phyloP scores from a whole-genome alignment of 179 eudicot genomes.

The Dionaea muscipula region DNA sequence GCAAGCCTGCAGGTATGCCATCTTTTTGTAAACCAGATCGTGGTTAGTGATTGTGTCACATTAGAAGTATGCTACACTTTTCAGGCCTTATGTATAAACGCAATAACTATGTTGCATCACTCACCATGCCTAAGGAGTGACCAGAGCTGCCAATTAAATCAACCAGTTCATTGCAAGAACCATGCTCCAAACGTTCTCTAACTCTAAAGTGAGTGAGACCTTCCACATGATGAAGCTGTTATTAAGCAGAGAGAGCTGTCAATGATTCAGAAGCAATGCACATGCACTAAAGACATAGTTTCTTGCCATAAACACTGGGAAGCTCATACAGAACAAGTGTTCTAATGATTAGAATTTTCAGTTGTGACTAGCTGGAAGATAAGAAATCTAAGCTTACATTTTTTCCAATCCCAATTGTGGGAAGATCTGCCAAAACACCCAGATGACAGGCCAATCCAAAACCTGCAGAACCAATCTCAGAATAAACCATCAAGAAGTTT shows the following conservation, averaged over 20 bases:
- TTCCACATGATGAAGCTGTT: conserved; percentile 81
- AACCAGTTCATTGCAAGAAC: conserved; percentile 23
- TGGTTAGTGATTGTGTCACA: no score
- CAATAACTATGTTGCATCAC: conserved; percentile 7
- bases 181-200: conserved; percentile 35
- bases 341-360: no score
- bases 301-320: background rate
- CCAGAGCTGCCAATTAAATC: conserved; percentile 64
- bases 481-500: conserved; percentile 3
- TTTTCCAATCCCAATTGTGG: conserved; percentile 83
- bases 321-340: no score
- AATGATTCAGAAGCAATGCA: background rate
- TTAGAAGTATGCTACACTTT: no score
- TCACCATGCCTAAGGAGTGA: conserved; percentile 62
- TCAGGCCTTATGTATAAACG: no score
- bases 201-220: conserved; percentile 58
- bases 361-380: background rate
- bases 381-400: conserved; percentile 44
- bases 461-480: conserved; percentile 33
- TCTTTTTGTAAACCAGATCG: no score
- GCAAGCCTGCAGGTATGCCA: no score
- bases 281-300: background rate
- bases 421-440: conserved; percentile 76
- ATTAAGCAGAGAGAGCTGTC: conserved; percentile 1
- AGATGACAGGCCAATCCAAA: conserved; percentile 96